Base-by-base conservation (phyloP, 352 stramenopile species). In the Phytophthora macrochlamydospora region DNA sequence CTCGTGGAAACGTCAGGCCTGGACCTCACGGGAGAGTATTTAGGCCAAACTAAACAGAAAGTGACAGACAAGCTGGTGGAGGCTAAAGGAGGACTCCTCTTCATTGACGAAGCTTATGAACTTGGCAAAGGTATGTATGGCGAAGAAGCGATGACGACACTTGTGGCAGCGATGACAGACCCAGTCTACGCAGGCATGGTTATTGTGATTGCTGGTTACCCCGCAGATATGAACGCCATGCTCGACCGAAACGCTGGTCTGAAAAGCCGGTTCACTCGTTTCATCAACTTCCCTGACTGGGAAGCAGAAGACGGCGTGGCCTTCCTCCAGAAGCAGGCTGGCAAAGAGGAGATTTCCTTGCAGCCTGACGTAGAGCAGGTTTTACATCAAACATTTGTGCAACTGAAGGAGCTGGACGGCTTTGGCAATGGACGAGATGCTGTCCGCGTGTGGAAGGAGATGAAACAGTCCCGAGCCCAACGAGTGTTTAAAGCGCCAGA, bases 51-150 rank as follows among this genome's bases (percentile, higher is more conserved):
- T 2, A 92, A 98, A 56, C 86, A 81, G 35, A 95, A 94, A 57
- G 95, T 96, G 2, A 81, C 83, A 24, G 78, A 86, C 13, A 87
- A 98, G 32, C 68, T 98, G 4, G 87, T 93, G 2, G 79, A 97
- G 60, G 95, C 94, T 0, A 83, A 87, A 18, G 96, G 95, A 11
- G 94, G 90, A 18, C 82, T 99, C 46, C 65, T 98, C 5, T 98
- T 98, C 57, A 89, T 98, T 38, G 89, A 98, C 69, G 95, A 98
- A 66, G 87, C 92, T 1, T 98, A 98, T 67, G 94, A 91, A 24
- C 62, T 98, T 6, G 85, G 94, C 2, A 95, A 96, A 79, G 89
- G 77, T 3, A 40, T 58, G 1, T 97, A 72, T 70, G 87, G 83
- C 9, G 89, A 92, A 42, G 91, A 98, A 69, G 94, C 90, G 3